phyloP scores from a whole-genome alignment of 768 basidiomycete species.

The Leccinum variicolor region DNA sequence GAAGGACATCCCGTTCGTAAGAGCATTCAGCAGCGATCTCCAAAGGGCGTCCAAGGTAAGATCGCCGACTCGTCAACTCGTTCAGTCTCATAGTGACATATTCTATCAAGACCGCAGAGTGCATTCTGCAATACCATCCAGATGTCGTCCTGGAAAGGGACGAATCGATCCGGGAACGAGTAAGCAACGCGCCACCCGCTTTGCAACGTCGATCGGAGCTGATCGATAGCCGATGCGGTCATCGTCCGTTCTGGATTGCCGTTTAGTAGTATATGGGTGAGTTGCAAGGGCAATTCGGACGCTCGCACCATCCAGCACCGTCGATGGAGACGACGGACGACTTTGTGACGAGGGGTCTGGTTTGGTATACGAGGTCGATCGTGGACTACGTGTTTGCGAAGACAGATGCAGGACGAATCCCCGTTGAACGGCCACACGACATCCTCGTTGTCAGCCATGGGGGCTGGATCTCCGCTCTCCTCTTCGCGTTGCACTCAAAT shows the following conservation, averaged over 20 bases:
- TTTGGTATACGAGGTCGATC: slow-evolving; percentile 61
- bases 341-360: slow-evolving; percentile 47
- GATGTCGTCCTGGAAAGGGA: slow-evolving; percentile 41
- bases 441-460: slow-evolving; percentile 69
- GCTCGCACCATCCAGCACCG: slow-evolving; percentile 15
- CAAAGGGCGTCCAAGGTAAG: slow-evolving; percentile 62
- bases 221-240: neutral
- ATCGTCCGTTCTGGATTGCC: neutral
- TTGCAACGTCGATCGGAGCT: neutral
- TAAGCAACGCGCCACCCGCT: slow-evolving; percentile 28
- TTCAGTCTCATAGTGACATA: neutral
- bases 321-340: slow-evolving; percentile 28
- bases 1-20: slow-evolving; percentile 50
- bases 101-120: slow-evolving; percentile 56
- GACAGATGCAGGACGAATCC: slow-evolving; percentile 14
- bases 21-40: slow-evolving; percentile 72
- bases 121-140: slow-evolving; percentile 55
- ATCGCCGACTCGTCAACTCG: neutral
- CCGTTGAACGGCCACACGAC: slow-evolving; percentile 29
- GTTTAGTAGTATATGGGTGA: slow-evolving; percentile 54
- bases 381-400: slow-evolving; percentile 25
- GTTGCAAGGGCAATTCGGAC: slow-evolving; percentile 46
- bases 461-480: slow-evolving; percentile 54
- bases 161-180: slow-evolving; percentile 61
- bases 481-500: slow-evolving; percentile 44